Conservation (phyloP, 306 rosid genomes). For the Myrica gale region DNA sequence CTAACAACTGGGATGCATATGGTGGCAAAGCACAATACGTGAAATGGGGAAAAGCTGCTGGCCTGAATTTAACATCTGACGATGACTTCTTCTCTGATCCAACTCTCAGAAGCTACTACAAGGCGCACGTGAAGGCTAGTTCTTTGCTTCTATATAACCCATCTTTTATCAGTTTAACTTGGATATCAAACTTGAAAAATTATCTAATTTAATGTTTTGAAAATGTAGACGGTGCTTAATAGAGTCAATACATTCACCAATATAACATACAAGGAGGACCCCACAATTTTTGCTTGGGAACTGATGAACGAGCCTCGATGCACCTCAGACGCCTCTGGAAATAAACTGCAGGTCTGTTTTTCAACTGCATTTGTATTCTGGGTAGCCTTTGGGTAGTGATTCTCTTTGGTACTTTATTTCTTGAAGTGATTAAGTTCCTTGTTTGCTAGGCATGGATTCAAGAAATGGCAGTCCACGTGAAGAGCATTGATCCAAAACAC, state of each 20-base stretch:
- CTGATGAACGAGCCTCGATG: slow-evolving; percentile 95
- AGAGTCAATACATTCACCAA: slow-evolving; percentile 77
- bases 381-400: neutral
- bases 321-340: slow-evolving; percentile 74
- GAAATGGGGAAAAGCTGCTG: slow-evolving; percentile 90
- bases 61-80: slow-evolving; percentile 75
- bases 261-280: slow-evolving; percentile 87
- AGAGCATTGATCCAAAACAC: slow-evolving; percentile 88
- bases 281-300: slow-evolving; percentile 94
- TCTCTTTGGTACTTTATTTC: neutral
- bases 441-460: slow-evolving; percentile 73
- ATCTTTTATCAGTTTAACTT: slow-evolving; percentile 4
- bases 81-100: slow-evolving; percentile 87
- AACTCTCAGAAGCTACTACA: slow-evolving; percentile 76
- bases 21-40: slow-evolving; percentile 96
- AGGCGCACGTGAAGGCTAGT: slow-evolving; percentile 80
- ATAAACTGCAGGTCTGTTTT: slow-evolving; percentile 66
- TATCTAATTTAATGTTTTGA: slow-evolving; percentile 6
- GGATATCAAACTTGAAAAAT: neutral
- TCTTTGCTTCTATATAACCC: slow-evolving; percentile 8
- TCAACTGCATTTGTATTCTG: neutral
- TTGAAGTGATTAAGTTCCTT: slow-evolving; percentile 11
- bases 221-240: slow-evolving; percentile 69
- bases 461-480: slow-evolving; percentile 86
- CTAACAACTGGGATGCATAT: slow-evolving; percentile 94